phyloP scores from a whole-genome alignment of 176 grass and related monocot species.

The Saccharum spontaneum region DNA sequence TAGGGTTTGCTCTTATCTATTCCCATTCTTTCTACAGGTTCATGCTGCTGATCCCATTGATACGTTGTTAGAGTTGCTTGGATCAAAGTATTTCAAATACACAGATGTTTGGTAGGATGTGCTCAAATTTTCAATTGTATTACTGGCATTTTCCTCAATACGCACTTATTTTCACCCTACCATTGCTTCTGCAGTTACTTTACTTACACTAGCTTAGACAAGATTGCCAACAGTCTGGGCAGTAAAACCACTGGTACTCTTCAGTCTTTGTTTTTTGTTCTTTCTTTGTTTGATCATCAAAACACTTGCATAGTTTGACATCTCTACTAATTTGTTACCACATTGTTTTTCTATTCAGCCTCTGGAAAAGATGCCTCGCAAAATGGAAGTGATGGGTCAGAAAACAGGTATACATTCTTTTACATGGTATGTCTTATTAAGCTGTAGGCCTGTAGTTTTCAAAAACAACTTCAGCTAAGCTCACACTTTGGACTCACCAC shows the following conservation, averaged over 20 bases:
- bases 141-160: constrained; percentile 11
- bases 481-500: neutral
- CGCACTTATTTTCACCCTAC: neutral
- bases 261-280: neutral
- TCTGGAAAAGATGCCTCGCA: constrained; percentile 36
- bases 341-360: constrained; percentile 33
- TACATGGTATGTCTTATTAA: neutral
- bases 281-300: neutral
- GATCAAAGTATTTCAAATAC: constrained; percentile 68
- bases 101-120: constrained; percentile 78
- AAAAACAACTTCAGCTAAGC: neutral
- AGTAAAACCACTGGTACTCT: constrained; percentile 49
- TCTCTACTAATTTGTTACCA: constrained; percentile 9
- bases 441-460: neutral
- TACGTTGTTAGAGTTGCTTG: constrained; percentile 71
- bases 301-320: constrained; percentile 11
- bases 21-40: constrained; percentile 45
- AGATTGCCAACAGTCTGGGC: constrained; percentile 60
- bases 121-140: neutral
- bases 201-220: constrained; percentile 85
- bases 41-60: constrained; percentile 49
- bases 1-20: constrained; percentile 3
- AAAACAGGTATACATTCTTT: constrained; percentile 47
- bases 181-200: constrained; percentile 65
- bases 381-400: constrained; percentile 28